Percentiles rank a stretch among this genome's conserved stretches.
Conservation (phyloP, 2,329 filamentous ascomycete genomes). For the Didymella pomorum region DNA sequence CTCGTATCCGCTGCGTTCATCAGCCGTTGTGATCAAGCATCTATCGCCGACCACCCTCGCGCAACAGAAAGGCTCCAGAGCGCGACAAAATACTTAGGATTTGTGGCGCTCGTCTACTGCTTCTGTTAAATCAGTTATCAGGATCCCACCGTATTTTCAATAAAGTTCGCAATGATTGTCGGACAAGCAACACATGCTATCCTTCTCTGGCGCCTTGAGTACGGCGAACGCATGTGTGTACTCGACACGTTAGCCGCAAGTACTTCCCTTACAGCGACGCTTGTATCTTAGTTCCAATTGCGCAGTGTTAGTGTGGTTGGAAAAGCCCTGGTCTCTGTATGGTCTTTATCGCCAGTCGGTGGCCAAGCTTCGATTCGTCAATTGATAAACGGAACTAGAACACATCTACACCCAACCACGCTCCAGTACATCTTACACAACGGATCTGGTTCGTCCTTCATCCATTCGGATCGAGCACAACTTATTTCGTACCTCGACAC, state of each 20-base stretch:
- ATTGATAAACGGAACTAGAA: too few species aligned
- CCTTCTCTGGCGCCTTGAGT: neutral
- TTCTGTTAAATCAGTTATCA: neutral
- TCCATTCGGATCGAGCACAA: too few species aligned
- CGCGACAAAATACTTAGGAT: neutral
- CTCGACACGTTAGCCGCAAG: neutral
- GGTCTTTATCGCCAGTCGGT: slow-evolving; percentile 1
- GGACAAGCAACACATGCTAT: neutral
- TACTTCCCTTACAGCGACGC: neutral
- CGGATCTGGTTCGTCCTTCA: too few species aligned
- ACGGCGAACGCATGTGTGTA: neutral
- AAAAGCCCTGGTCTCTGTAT: neutral
- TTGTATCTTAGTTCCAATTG: neutral
- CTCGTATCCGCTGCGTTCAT: too few species aligned
- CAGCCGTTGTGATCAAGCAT: too few species aligned
- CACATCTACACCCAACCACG: too few species aligned
- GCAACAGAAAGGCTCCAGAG: neutral
- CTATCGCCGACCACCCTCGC: too few species aligned
- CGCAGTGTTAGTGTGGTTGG: neutral
- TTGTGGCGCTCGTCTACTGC: too few species aligned
- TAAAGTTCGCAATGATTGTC: neutral
- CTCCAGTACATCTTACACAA: too few species aligned
- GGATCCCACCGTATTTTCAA: slow-evolving; percentile 1
- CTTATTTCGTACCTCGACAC: too few species aligned
- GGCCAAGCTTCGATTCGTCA: slow-evolving; percentile 3